A percentile compares a stretch with the other conserved stretches of the same genome.
These are phyloP conservation scores for Ogataea pini DNA, from an alignment of 805 yeast species.

Conservation along the genomic window DNA sequence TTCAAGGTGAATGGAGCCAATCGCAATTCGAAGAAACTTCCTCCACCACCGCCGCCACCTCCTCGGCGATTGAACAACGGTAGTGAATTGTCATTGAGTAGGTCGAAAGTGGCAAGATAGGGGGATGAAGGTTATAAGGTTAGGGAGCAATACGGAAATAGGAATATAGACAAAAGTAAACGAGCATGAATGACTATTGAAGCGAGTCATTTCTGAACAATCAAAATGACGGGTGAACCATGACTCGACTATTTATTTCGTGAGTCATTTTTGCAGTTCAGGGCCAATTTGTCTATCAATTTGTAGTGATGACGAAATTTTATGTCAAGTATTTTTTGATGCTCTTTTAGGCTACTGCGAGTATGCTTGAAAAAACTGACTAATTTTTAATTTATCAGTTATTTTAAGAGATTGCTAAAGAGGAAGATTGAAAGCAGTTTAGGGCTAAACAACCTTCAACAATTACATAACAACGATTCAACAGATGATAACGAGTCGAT, in stretches of 20 bases:
- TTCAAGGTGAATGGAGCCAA: constrained; percentile 7
- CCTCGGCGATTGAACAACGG: constrained; percentile 18
- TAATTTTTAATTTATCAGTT: too few species aligned
- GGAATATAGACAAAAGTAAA: neutral
- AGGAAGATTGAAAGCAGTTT: neutral
- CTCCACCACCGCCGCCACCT: constrained; percentile 29
- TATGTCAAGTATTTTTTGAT: too few species aligned
- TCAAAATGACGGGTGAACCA: too few species aligned
- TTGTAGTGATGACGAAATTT: too few species aligned
- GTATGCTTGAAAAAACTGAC: too few species aligned
- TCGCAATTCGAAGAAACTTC: constrained; percentile 19
- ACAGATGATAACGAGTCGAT: constrained; percentile 1
- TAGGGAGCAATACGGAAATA: too few species aligned
- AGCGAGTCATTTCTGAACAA: neutral
- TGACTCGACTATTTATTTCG: too few species aligned
- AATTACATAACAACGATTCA: neutral
- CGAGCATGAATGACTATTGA: neutral
- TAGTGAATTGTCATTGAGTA: constrained; percentile 23
- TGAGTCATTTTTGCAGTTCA: too few species aligned
- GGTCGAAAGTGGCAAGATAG: constrained; percentile 17
- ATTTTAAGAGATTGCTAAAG: neutral
- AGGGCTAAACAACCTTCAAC: neutral
- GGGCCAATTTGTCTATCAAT: too few species aligned
- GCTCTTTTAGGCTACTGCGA: too few species aligned
- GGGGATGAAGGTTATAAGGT: neutral